A percentile compares a stretch with the other conserved stretches of the same genome.
phyloP scores from a whole-genome alignment of 2,329 filamentous ascomycete species.

The Penicillium hesseltinei region DNA sequence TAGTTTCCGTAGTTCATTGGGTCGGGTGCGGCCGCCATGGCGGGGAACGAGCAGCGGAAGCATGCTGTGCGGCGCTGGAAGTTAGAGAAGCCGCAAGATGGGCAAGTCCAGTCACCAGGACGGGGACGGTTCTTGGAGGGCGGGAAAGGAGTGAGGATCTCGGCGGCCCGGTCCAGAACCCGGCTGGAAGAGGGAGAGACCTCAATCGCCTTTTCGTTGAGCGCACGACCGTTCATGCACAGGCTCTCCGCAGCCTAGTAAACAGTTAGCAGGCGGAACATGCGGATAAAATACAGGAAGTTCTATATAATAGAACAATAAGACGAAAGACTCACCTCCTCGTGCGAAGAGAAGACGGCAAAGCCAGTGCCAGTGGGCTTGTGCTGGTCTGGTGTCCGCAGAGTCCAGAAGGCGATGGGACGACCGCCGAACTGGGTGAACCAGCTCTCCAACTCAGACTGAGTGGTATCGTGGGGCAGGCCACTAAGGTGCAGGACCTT shows the following conservation, averaged over 20 bases:
- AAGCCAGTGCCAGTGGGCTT: slow-evolving; percentile 99
- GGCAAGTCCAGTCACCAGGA: slow-evolving; percentile 98
- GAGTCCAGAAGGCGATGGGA: slow-evolving; percentile 98
- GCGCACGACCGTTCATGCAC: slow-evolving; percentile 97
- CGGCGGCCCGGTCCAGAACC: slow-evolving; percentile 89
- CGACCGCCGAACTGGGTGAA: slow-evolving; percentile 98
- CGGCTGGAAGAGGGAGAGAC: slow-evolving; percentile 97
- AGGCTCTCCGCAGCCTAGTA: slow-evolving; percentile 83
- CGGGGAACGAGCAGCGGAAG: slow-evolving; percentile 99
- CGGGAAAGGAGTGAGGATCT: slow-evolving; percentile 95
- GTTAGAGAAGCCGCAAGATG: slow-evolving; percentile 97
- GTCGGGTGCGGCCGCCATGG: slow-evolving; percentile 76
- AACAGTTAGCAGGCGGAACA: slow-evolving; percentile 6
- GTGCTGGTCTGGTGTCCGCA: slow-evolving; percentile 96
- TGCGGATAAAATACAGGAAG: slow-evolving; percentile 5
- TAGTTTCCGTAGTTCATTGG: slow-evolving; percentile 68
- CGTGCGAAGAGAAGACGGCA: slow-evolving; percentile 96
- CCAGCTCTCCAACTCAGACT: slow-evolving; percentile 98
- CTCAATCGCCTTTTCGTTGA: slow-evolving; percentile 99
- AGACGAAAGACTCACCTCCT: slow-evolving; percentile 70
- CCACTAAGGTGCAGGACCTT: slow-evolving; percentile 99
- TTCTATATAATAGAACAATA: background rate
- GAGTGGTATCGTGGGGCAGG: slow-evolving; percentile 94
- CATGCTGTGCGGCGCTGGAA: slow-evolving; percentile 98
- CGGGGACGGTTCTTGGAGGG: slow-evolving; percentile 97